Conservation (phyloP, 331 rosid genomes). For the Acacia pycnantha region DNA sequence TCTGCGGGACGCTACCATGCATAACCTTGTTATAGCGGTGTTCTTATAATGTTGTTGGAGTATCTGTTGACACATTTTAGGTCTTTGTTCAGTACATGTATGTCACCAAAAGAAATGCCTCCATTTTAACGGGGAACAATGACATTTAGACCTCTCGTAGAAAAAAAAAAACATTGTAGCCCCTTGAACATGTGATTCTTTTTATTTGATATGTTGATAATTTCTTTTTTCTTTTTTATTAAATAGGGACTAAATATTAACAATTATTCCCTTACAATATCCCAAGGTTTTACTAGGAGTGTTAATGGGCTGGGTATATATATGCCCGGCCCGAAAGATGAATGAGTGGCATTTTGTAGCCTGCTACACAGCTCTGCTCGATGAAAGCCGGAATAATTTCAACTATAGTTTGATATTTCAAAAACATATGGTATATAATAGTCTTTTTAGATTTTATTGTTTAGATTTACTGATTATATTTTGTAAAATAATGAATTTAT, state of each 20-base stretch:
- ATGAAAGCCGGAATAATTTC: too few relatives aligned
- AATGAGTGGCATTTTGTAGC: too few relatives aligned
- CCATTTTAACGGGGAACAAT: neutral
- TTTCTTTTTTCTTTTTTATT: neutral
- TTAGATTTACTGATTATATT: too few relatives aligned
- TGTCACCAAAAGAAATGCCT: neutral
- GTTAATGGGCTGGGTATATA: too few relatives aligned
- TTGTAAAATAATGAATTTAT: too few relatives aligned
- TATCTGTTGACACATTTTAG: neutral
- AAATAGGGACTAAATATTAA: neutral
- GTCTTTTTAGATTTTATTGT: too few relatives aligned
- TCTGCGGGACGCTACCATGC: neutral
- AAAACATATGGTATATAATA: too few relatives aligned
- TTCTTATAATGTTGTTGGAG: neutral
- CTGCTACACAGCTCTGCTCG: too few relatives aligned
- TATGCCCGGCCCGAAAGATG: too few relatives aligned
- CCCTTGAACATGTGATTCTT: neutral
- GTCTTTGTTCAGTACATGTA: neutral
- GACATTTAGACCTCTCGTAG: neutral
- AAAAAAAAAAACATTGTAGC: neutral
- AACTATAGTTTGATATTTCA: too few relatives aligned
- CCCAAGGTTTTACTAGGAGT: neutral
- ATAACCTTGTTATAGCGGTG: neutral
- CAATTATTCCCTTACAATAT: neutral
- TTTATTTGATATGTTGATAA: neutral